These are phyloP conservation scores for Coleophoma cylindrospora DNA, from an alignment of 2,329 filamentous ascomycete species.

Conservation along the genomic window DNA sequence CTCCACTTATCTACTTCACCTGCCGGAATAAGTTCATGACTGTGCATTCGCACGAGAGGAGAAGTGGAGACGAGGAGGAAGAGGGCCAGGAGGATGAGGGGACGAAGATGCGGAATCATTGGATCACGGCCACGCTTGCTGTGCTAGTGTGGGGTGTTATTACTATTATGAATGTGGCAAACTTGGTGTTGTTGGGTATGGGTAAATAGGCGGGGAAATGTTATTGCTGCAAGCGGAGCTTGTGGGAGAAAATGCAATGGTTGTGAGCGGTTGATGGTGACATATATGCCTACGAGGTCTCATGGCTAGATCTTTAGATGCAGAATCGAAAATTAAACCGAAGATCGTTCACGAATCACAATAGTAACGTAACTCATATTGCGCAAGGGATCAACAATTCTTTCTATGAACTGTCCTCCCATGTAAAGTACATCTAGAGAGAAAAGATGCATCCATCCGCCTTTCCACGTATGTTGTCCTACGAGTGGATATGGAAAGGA, in stretches of 20 bases:
- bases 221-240: not conserved
- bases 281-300: too few relatives aligned
- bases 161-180: conserved; percentile 72
- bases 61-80: not conserved
- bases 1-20: conserved; percentile 82
- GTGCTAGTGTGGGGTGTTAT: conserved; percentile 69
- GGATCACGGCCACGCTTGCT: conserved; percentile 54
- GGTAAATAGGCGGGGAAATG: conserved; percentile 7
- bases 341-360: too few relatives aligned
- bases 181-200: conserved; percentile 60
- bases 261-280: not conserved
- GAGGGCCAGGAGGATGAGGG: conserved; percentile 18
- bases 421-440: too few relatives aligned
- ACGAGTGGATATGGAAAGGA: too few relatives aligned
- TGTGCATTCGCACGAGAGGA: conserved; percentile 4
- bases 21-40: conserved; percentile 77
- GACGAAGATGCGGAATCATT: conserved; percentile 63
- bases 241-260: not conserved
- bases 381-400: too few relatives aligned
- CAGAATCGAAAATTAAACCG: too few relatives aligned
- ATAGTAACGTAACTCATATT: too few relatives aligned
- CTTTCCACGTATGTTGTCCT: too few relatives aligned
- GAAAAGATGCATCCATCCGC: too few relatives aligned
- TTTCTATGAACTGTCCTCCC: too few relatives aligned
- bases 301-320: too few relatives aligned